phyloP scores from a whole-genome alignment of 164 flowering plant species.

The Chimonanthus salicifolius region DNA sequence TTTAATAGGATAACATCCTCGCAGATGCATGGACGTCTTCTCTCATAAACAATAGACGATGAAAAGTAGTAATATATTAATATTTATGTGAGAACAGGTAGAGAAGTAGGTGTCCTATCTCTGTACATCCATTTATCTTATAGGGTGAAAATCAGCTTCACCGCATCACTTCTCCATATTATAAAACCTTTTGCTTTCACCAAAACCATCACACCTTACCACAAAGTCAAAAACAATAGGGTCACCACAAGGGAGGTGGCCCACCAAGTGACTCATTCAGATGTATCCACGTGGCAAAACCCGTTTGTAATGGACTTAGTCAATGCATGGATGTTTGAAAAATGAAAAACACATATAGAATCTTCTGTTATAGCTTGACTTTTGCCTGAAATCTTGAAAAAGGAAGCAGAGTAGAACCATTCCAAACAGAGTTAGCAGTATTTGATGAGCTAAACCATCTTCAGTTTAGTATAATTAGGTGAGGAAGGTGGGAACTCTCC shows the following conservation, averaged over 20 bases:
- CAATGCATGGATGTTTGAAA: not conserved
- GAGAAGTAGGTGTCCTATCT: not conserved
- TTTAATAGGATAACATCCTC: no score
- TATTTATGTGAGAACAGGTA: no score
- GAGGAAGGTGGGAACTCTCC: constrained; percentile 22
- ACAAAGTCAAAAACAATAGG: not conserved
- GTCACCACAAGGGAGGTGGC: not conserved
- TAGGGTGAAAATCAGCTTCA: not conserved
- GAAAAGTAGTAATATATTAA: no score
- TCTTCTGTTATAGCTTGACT: not conserved
- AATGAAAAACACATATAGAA: not conserved
- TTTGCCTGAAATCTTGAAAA: not conserved
- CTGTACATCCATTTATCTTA: not conserved
- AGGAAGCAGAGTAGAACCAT: not conserved
- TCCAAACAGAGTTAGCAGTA: not conserved
- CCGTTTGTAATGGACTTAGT: not conserved
- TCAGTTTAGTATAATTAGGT: constrained; percentile 11
- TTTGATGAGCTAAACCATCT: constrained; percentile 4
- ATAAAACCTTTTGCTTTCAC: not conserved
- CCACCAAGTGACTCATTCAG: not conserved
- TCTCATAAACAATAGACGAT: no score
- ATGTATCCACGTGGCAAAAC: not conserved
- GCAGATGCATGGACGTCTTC: no score
- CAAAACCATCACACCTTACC: not conserved
- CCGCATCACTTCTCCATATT: not conserved